A percentile compares a stretch with the other conserved stretches of the same genome.
Evolutionary conservation across 2,329 filamentous ascomycete species (phyloP).

Genomic region (Reticulascus tulasneorum): DNA sequence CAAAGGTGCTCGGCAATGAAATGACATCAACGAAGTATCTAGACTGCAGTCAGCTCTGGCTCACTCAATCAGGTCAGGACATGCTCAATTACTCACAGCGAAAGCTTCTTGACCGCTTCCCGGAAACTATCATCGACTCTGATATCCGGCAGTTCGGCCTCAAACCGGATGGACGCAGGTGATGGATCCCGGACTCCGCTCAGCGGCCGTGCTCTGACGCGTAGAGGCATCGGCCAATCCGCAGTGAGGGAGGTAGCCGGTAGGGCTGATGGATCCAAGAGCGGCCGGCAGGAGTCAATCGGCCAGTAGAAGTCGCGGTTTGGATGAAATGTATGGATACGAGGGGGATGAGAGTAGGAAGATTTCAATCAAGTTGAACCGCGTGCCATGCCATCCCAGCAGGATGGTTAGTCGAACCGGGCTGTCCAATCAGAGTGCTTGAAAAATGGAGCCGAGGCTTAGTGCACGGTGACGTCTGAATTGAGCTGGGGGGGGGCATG

Average conservation of each 20-base stretch:
- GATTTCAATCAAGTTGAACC: not conserved
- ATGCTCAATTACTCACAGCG: conserved; percentile 40
- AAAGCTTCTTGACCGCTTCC: conserved; percentile 63
- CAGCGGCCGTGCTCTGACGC: conserved; percentile 28
- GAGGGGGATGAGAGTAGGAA: not conserved
- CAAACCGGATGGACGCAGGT: conserved; percentile 28
- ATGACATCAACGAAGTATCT: conserved; percentile 63
- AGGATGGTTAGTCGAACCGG: too few species aligned
- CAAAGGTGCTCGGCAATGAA: conserved; percentile 64
- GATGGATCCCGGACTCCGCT: conserved; percentile 27
- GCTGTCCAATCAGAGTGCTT: too few species aligned
- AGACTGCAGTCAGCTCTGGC: conserved; percentile 3
- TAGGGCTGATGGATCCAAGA: too few species aligned
- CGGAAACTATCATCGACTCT: conserved; percentile 56
- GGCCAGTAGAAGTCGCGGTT: not conserved
- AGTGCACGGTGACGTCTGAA: too few species aligned
- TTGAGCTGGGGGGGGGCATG: too few species aligned
- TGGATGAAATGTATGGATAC: not conserved
- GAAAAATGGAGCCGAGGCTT: too few species aligned
- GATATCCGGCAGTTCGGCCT: conserved; percentile 52
- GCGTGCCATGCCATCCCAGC: too few species aligned
- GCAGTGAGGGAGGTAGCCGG: too few species aligned
- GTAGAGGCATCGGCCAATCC: conserved; percentile 34
- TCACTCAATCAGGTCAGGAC: not conserved
- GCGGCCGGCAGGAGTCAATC: too few species aligned